These are phyloP conservation scores for Pleurotus sapidus DNA, from an alignment of 768 basidiomycete genomes.

Conservation along the genomic window DNA sequence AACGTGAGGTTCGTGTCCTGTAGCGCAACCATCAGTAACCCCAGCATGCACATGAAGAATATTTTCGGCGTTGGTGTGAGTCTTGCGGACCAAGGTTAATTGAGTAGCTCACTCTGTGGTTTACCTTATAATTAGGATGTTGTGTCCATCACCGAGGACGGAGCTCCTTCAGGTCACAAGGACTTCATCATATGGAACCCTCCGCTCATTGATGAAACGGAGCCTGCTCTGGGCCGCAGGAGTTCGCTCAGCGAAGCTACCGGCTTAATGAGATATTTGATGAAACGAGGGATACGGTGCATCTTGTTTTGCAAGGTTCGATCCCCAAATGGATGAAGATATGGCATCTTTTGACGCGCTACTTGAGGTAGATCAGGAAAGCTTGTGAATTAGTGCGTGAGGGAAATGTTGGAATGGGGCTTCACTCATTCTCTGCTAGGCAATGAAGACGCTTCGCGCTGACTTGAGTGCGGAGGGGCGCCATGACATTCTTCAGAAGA, in stretches of 20 bases:
- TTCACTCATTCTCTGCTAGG: slow-evolving; percentile 34
- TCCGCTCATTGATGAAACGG: slow-evolving; percentile 50
- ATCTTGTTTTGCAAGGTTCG: slow-evolving; percentile 87
- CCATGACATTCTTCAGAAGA: slow-evolving; percentile 68
- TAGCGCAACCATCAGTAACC: slow-evolving; percentile 83
- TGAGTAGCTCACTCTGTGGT: not conserved
- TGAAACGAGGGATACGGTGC: slow-evolving; percentile 76
- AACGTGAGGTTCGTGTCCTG: slow-evolving; percentile 73
- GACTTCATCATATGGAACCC: slow-evolving; percentile 82
- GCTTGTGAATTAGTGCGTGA: slow-evolving; percentile 68
- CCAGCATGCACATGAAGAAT: slow-evolving; percentile 68
- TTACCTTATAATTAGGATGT: slow-evolving; percentile 39
- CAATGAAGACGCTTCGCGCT: slow-evolving; percentile 73
- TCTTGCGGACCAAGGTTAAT: not conserved
- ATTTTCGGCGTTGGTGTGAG: slow-evolving; percentile 63
- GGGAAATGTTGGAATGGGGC: no score
- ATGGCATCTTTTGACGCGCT: no score
- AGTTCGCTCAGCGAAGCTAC: slow-evolving; percentile 70
- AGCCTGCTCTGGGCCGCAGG: slow-evolving; percentile 50
- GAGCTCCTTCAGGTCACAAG: slow-evolving; percentile 78
- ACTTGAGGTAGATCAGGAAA: slow-evolving; percentile 59
- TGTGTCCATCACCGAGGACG: slow-evolving; percentile 71
- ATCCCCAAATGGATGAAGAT: not conserved
- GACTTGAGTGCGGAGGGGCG: slow-evolving; percentile 75
- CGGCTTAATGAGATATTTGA: slow-evolving; percentile 70